Conservation (phyloP, 805 yeast species). For the Lipomyces japonicus region DNA sequence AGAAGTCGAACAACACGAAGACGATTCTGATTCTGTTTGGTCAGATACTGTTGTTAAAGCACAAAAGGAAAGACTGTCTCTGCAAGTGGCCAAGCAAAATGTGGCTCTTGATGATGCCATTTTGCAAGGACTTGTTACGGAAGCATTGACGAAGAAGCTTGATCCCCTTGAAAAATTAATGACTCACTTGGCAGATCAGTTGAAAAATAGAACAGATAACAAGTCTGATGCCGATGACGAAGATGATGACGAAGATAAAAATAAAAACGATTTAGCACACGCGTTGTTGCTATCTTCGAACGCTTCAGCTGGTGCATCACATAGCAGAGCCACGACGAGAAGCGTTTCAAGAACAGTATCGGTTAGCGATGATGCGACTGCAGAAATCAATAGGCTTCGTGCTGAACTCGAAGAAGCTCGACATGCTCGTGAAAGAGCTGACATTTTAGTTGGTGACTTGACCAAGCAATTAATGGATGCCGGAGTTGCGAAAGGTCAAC, state of each 20-base stretch:
- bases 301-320: not conserved
- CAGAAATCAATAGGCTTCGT: not conserved
- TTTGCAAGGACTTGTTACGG: constrained; percentile 10
- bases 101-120: constrained; percentile 4
- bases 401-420: constrained; percentile 16
- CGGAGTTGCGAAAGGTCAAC: not conserved
- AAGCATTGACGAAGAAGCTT: constrained; percentile 18
- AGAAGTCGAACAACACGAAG: constrained; percentile 1
- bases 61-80: constrained; percentile 8
- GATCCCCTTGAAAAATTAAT: constrained; percentile 21
- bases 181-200: constrained; percentile 19
- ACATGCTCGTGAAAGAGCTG: constrained; percentile 11
- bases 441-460: constrained; percentile 9
- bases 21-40: constrained; percentile 18
- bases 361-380: not conserved
- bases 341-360: not conserved
- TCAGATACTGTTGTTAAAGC: constrained; percentile 7
- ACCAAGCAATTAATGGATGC: constrained; percentile 11
- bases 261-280: not conserved
- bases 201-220: constrained; percentile 6
- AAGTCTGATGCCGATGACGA: constrained; percentile 18
- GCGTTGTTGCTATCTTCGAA: not conserved
- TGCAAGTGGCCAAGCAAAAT: constrained; percentile 6
- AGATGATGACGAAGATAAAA: constrained; percentile 8
- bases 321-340: not conserved